Evolutionary conservation across 1,139 yeast species (phyloP), one percentile per base, ranked within the genome.

Genomic region (Lodderomyces metapsilosis): DNA sequence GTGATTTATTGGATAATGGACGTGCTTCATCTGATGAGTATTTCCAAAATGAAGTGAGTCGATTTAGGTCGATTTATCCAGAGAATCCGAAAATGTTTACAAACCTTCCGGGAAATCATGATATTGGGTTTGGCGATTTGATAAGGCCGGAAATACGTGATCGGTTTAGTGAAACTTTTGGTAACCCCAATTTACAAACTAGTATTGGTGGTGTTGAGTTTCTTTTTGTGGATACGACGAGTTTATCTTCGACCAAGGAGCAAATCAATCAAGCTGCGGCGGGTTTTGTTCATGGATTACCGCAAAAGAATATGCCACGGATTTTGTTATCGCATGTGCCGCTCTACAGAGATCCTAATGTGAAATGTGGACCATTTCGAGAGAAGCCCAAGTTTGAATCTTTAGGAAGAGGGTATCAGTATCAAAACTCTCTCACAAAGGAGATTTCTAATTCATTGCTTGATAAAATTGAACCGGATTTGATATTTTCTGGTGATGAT

Each of bases 401-500:
- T 3, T 61, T 68, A 44, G 58, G 61, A 3, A 52, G 50, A 35
- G 84, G 84, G 1, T 71, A 72, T 47, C 83, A 78, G 52, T 78
- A 75, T 56, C 82, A 78, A 53, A 74, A 77, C 32, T 72, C 73
- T 1, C 52, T 78, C 1, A 81, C 79, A 30, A 68, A 75, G 21
- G 76, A 75, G 4, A 54, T 85, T 4, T 71, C 92, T 0, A 69
- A 76, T 36, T 67, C 72, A n/a, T 71, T 92, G 6, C 61, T 92
- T 32, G 55, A 68, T 2, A 61, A 63, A 5, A 57, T 89, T 1
- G 66, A 74, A 39, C 99, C 99, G 0, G 66, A 70, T 18, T 64
- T 84, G 7, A 73, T 88, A 1, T 87, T 88, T 57, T 81, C 95
- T 2, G 99, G 99, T 1, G 99, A 92, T 58, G 98, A 92, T 59